These are phyloP conservation scores for Biancaea sappan DNA, from an alignment of 306 rosid species.

Conservation along the genomic window DNA sequence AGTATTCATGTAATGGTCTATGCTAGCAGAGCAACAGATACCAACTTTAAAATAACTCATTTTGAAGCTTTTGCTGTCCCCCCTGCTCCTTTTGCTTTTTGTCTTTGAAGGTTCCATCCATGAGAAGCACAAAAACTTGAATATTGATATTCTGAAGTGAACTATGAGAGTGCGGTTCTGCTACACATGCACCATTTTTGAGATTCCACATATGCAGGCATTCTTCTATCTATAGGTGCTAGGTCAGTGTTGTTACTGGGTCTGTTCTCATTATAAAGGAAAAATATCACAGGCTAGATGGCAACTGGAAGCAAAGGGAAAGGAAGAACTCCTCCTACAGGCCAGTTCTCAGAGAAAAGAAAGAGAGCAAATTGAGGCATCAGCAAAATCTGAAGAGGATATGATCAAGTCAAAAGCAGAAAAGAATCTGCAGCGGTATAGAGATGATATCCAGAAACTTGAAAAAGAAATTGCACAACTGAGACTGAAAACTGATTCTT, in stretches of 20 bases:
- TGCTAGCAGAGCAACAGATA: constrained; percentile 16
- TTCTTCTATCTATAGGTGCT: constrained; percentile 38
- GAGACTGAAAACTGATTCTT: constrained; percentile 73
- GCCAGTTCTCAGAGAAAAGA: constrained; percentile 61
- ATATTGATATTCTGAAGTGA: constrained; percentile 17
- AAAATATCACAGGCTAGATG: constrained; percentile 72
- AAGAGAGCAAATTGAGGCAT: constrained; percentile 70
- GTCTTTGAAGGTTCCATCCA: constrained; percentile 16
- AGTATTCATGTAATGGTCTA: constrained; percentile 7
- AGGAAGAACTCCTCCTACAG: constrained; percentile 57
- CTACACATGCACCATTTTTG: constrained; percentile 6
- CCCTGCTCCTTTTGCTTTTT: not conserved
- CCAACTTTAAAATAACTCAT: not conserved
- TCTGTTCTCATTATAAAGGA: constrained; percentile 53
- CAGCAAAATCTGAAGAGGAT: constrained; percentile 62
- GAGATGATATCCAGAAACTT: constrained; percentile 70
- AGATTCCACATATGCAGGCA: constrained; percentile 31
- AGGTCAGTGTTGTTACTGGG: constrained; percentile 39
- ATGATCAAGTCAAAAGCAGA: constrained; percentile 65
- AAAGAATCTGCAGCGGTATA: constrained; percentile 58
- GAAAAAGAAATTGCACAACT: constrained; percentile 73
- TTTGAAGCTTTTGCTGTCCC: not conserved
- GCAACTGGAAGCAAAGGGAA: constrained; percentile 63
- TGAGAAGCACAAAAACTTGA: not conserved
- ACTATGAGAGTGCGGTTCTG: constrained; percentile 17